Base-by-base conservation (phyloP, 352 stramenopile species). In the Pythium graminicola region DNA sequence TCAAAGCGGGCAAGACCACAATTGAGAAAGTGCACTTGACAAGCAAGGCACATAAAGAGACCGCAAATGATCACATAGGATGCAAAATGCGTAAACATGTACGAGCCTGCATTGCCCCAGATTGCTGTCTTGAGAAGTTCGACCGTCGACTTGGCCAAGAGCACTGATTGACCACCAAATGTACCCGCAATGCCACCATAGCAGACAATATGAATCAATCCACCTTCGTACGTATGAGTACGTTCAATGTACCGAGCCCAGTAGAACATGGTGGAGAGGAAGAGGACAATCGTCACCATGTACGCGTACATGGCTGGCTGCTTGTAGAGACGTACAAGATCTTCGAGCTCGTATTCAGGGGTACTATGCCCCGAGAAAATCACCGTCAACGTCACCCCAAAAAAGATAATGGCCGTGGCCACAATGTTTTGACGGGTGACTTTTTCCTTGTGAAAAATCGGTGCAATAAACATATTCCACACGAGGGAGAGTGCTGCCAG, bases 401-500 rank as follows among this genome's bases (percentile, higher is more conserved):
- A 57, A 27, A 94, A 91, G 44, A 95, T 93, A 20, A 95, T 67
- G 17, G 93, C 60, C 24, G 85, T 94, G 28, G 83, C 81, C 0
- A 65, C 64, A 19, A 95, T 83, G 36, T 95, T 79, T 38, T 91
- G 87, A 13, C 64, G 72, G 9, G 70, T 83, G 11, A 95, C 69
- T 42, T 88, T 86, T 41, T 95, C 85, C 59, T 91, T 92, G 58
- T 94, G 85, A 59, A 97, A 93, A 10, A 86, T 79, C 2, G 84
- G 85, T 1, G 89, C 87, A 50, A 51, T 38, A 49, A 93, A 70
- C 67, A 96, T 90, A 62, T 97, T 97, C 80, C 85, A 96, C 16
- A 96, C 89, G 10, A 97, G 73, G 32, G 84, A 94, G n/a, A 96
- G 69, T 7, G 88, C 86, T 2, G 85, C 89, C 0, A 97, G 52